phyloP scores from a whole-genome alignment of 177 flowering plant species.

The Vitis hybrid region DNA sequence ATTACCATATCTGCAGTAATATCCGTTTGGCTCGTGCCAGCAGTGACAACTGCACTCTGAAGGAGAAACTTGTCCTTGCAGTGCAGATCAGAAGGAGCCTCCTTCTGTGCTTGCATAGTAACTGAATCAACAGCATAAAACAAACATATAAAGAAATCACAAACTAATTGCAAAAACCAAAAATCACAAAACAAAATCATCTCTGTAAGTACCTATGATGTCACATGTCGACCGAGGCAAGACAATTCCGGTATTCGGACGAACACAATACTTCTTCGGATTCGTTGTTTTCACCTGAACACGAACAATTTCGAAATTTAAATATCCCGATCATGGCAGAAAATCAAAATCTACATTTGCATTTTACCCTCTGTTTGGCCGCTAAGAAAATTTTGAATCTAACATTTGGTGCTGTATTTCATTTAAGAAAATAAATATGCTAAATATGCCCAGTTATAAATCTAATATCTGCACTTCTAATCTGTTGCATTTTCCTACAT shows the following conservation, averaged over 20 bases:
- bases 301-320: neutral
- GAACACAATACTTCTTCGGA: conserved; percentile 73
- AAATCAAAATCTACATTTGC: neutral
- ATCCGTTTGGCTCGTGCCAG: conserved; percentile 45
- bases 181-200: neutral
- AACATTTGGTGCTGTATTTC: neutral
- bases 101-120: conserved; percentile 72
- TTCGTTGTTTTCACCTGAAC: conserved; percentile 72
- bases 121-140: conserved; percentile 24
- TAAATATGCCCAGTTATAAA: neutral
- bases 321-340: neutral
- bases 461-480: too few relatives aligned
- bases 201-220: conserved; percentile 40
- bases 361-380: neutral
- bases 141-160: neutral
- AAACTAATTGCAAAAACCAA: neutral
- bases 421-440: neutral
- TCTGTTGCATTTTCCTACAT: neutral
- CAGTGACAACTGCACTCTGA: conserved; percentile 45
- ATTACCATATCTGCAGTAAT: conserved; percentile 61
- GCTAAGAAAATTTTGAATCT: neutral
- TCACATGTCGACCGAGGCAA: conserved; percentile 55
- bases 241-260: conserved; percentile 67
- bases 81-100: conserved; percentile 61
- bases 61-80: conserved; percentile 75